Conservation (phyloP, 495 filamentous ascomycete species). For the Astrocystis sublimbata region DNA sequence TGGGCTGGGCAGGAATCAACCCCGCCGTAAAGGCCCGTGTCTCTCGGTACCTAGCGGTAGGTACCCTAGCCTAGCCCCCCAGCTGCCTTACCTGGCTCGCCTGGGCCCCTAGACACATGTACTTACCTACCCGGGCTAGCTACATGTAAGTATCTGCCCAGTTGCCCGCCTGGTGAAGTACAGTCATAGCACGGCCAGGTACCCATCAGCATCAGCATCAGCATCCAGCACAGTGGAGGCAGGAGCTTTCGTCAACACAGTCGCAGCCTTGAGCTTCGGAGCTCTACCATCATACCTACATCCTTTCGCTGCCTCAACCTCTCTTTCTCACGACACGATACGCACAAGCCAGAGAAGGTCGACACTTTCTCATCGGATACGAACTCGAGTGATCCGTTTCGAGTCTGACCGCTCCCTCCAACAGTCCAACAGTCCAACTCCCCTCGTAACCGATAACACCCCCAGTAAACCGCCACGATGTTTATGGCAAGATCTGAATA, state of each 20-base stretch:
- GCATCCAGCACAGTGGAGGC: neutral
- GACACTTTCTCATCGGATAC: neutral
- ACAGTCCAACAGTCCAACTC: conserved; percentile 14
- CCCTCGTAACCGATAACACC: conserved; percentile 21
- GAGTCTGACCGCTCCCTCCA: neutral
- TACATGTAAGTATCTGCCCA: too few relatives aligned
- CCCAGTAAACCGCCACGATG: conserved; percentile 64
- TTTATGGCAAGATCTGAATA: conserved; percentile 99
- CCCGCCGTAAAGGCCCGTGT: neutral
- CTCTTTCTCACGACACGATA: too few relatives aligned
- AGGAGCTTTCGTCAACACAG: conserved; percentile 35
- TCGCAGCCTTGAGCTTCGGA: conserved; percentile 38
- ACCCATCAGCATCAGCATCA: too few relatives aligned
- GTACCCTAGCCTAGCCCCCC: too few relatives aligned
- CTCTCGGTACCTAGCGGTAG: neutral
- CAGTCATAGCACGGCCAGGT: too few relatives aligned
- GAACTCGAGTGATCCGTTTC: neutral
- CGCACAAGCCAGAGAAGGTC: too few relatives aligned
- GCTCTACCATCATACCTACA: conserved; percentile 23
- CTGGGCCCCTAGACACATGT: too few relatives aligned
- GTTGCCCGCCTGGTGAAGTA: too few relatives aligned
- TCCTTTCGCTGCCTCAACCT: conserved; percentile 4
- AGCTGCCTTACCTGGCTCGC: too few relatives aligned
- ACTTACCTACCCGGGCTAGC: too few relatives aligned
- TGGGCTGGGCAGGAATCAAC: conserved; percentile 3